Evolutionary conservation across 2,329 filamentous ascomycete species (phyloP), one percentile per base, ranked within the genome.

Genomic region (Elsinoe batatas): DNA sequence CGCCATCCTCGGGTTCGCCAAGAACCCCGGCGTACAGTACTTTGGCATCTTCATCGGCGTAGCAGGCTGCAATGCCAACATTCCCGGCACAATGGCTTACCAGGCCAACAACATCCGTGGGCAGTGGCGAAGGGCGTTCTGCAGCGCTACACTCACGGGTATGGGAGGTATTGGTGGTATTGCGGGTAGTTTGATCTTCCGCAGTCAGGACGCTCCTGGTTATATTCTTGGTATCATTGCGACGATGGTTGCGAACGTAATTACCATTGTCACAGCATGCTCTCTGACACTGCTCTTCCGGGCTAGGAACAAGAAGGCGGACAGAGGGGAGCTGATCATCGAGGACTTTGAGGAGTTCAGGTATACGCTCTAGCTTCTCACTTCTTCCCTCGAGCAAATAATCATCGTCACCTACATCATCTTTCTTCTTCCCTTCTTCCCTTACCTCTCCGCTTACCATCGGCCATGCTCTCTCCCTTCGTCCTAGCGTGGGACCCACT

Each of bases 21-120:
- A 70, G 20, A 76, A 69, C 60, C 62, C 79, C 2, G 75, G 67
- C 1, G 79, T 82, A 8, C 79, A 85, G 49, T 90, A 88, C 69
- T 56, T 56, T 33, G 43, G 54, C n/a, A 44, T 56, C 43, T 56
- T 56, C 54, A 38, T 49, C 17, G 43, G 40, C 15, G 42, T 47
- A 13, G 44, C 54, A 11, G 46, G 33, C 32, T 46, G 38, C 44
- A 56, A 51, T 33, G 42, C 54, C 17, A 93, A 91, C 65, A 77
- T 91, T 10, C 87, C 88, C 0, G 76, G 81, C 1, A 75, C 79
- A 51, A 82, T 93, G 75, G 78, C 85, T 0, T 91, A 88, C 71
- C 87, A 91, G 72, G 86, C 87, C 32, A 93, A 91, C 71, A 94
- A 93, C 69, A 85, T 93, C 64, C 82, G 86, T 51, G 88, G 88